Evolutionary conservation across 140 eudicot genomes (phyloP), one percentile per base, ranked within the genome.

Genomic region (Anethum foeniculum): DNA sequence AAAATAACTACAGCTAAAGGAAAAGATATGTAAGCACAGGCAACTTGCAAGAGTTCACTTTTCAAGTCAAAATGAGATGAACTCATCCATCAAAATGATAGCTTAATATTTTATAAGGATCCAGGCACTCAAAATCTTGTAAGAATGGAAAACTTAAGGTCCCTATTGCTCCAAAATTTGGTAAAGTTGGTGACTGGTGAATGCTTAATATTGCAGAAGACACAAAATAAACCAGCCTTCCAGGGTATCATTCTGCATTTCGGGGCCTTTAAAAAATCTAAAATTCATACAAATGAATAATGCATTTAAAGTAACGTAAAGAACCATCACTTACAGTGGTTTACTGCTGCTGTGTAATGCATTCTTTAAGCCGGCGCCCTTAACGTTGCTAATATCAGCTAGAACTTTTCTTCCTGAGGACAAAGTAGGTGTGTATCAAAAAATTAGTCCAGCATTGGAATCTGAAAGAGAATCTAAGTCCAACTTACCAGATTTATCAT

Each of bases 331-430:
- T 82, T 79, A 88, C 92, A 82, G 58, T 65, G 77, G 68, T 84
- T 74, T 85, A 75, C 86, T 86, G 60, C 39, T 86, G 60, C 32
- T 81, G 65, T 67, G 78, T 38, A 77, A 28, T 28, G 81, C 87
- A 79, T 79, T 75, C 56, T 78, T 81, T 47, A 79, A 74, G 62
- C 81, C 80, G 62, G 44, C 81, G 77, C 85, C 84, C 62, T 68
- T 79, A 36, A 85, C 84, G 88, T 93, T 93, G 84, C 96, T 87
- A 60, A 93, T 90, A 88, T 91, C 96, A 41, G 83, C 88, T 84
- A 93, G 81, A 72, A 84, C 98, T 88, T 88, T 91, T 79, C 98
- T 88, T 86, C 89, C 84, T 86, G 87, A 64, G 82, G 76, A 60
- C 21, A 71, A 4, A 27, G 39, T 12, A 75, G 43, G 79, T 62